Evolutionary conservation across 805 yeast genomes (phyloP), one percentile per base, ranked within the genome.

Genomic region (Cyberlindnera maritima): DNA sequence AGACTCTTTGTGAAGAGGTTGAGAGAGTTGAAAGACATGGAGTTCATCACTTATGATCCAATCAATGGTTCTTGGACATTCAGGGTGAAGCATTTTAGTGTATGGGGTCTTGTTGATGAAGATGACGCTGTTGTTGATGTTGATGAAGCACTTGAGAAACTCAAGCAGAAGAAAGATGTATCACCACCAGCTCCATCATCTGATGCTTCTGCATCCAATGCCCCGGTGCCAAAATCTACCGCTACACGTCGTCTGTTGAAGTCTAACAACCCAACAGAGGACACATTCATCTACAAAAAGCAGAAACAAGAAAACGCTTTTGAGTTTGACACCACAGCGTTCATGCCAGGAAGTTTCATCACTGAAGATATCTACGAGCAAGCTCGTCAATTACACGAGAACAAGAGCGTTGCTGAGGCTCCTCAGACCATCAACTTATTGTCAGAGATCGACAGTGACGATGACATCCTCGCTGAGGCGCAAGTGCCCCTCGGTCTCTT

Each of bases 51-150:
- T 4, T 90, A 83, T 60, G 90, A 86, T 57, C 89, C 90, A 3
- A 72, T 82, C 25, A 77, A 80, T 5, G 88, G 88, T 31, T 66
- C 77, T 4, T 90, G 91, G 89, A 81, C 84, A 1, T 90, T 88
- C 66, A 78, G 74, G 56, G 97, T 91, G 9, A 81, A 85, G 55
- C 99, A 94, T 69, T 94, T 94, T 60, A 89, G 96, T 69, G 79
- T 87, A 6, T 94, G 97, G 97, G 98, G 98, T 7, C 67, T 94
- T 33, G 75, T 84, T 15, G 86, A 82, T 53, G 88, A 83, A 21
- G 81, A 75, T 19, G 80, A 75, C 35, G 82, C 71, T 13, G 77
- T 76, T 33, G 72, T 79, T 36, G 89, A 81, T 53, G 73, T 70
- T 11, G 76, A 74, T 21, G 65, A 39, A 20, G 51, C 44, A 13